A percentile compares a stretch with the other conserved stretches of the same genome.
Conservation (phyloP, 805 yeast species). For the Pichia pseudocactophila region DNA sequence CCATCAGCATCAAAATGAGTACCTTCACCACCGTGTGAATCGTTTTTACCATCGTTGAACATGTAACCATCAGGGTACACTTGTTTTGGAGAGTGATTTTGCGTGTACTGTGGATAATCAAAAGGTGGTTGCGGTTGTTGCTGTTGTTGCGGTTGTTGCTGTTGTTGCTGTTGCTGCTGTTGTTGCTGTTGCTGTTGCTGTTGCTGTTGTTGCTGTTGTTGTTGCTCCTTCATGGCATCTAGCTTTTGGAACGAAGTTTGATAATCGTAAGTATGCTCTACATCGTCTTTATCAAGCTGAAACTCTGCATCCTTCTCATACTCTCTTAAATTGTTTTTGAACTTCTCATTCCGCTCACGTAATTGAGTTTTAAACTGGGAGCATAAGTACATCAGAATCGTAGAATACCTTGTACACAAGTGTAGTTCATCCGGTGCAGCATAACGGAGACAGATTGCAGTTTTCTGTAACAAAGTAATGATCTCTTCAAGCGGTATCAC, state of each 20-base stretch:
- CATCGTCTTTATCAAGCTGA: conserved; percentile 4
- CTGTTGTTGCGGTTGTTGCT: not conserved
- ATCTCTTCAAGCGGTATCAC: conserved; percentile 67
- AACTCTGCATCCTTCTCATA: conserved; percentile 7
- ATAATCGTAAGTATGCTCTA: not conserved
- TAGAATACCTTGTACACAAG: conserved; percentile 70
- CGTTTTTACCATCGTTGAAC: no score
- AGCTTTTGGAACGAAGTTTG: not conserved
- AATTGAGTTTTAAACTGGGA: conserved; percentile 54
- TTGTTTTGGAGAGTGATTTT: no score
- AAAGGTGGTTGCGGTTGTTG: no score
- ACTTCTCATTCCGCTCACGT: conserved; percentile 14
- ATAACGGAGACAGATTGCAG: conserved; percentile 67
- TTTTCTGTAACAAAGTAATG: conserved; percentile 53
- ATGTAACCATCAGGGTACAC: no score
- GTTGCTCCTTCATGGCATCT: conserved; percentile 4
- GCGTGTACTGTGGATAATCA: no score
- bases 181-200: no score
- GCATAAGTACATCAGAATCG: conserved; percentile 66
- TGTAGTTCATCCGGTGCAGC: conserved; percentile 88
- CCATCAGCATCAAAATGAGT: not conserved
- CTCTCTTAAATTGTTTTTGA: conserved; percentile 7
- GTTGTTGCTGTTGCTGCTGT: no score
- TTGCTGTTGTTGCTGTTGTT: not conserved
- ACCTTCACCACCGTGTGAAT: not conserved